Evolutionary conservation across 2,329 filamentous ascomycete genomes (phyloP).

Genomic region (Cladosporium colombiae): DNA sequence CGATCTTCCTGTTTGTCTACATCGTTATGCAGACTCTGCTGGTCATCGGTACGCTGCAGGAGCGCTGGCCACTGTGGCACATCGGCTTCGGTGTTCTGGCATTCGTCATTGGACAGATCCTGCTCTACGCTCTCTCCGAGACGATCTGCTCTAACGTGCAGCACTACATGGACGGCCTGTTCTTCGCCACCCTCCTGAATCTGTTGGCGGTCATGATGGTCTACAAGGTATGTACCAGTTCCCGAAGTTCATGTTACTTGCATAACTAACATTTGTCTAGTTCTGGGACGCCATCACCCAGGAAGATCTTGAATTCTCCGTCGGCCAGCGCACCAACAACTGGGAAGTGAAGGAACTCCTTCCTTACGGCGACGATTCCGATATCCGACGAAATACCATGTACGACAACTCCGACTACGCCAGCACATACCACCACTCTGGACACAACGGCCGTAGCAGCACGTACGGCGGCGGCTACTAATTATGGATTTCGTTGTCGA

Average conservation of each 20-base stretch:
- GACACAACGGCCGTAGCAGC: constrained; percentile 25
- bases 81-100: constrained; percentile 89
- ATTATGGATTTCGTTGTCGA: constrained; percentile 15
- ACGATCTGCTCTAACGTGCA: constrained; percentile 79
- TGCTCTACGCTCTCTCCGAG: constrained; percentile 86
- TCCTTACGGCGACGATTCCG: constrained; percentile 73
- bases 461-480: constrained; percentile 17
- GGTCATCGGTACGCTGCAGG: constrained; percentile 85
- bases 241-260: constrained; percentile 46
- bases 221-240: constrained; percentile 64
- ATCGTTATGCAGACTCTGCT: constrained; percentile 84
- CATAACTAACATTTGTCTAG: not conserved
- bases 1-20: constrained; percentile 82
- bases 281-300: constrained; percentile 99
- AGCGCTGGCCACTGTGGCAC: constrained; percentile 92
- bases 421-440: constrained; percentile 42
- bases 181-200: constrained; percentile 93
- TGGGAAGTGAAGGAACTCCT: constrained; percentile 93
- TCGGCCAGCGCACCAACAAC: constrained; percentile 91
- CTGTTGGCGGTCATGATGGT: constrained; percentile 98
- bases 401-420: constrained; percentile 69
- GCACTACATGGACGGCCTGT: constrained; percentile 92
- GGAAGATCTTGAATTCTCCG: constrained; percentile 97
- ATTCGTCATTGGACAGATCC: constrained; percentile 87
- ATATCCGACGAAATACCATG: constrained; percentile 67